Base-by-base conservation (phyloP, 176 grass and related monocot species). In the Hsuehochloa calcarea region DNA sequence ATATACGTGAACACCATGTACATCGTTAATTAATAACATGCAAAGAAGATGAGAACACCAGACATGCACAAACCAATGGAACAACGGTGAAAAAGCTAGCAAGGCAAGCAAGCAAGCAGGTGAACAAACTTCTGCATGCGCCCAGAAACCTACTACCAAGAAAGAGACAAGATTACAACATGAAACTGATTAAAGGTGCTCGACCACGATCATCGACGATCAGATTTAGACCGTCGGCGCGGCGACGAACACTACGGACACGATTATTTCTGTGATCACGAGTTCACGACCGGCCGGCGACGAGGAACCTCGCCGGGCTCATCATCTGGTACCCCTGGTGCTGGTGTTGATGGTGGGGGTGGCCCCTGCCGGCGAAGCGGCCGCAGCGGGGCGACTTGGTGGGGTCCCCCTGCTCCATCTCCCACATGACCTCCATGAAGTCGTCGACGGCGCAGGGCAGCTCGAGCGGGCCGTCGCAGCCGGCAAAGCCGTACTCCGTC, bases 401-500 rank as follows among this genome's bases (percentile, higher is more conserved):
- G 62, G 80, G 82, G 44, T 68, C 56, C 0, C 6, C 68, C 29
- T 86, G 87, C 89, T 94, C 94, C 72, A 97, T 90, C 83, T 97
- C 85, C 88, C 82, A 82, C 83, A 97, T 60, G 27, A 93, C 90
- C 39, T 78, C 83, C 19, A 79, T 85, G 86, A 97, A 97, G 81
- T 86, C 77, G 75, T 89, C 85, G 39, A 94, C 92, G 72, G 76
- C 62, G 62, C 92, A 94, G 5, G 92, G 94, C 26, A 97, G 92
- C 88, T 90, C 83, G 70, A 97, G 85, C 3, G 92, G 94, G 10
- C 92, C 94, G 12, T 78, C 67, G 80, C 27, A 84, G 13, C 87
- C 74, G 16, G 91, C 70, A 76, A 88, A 91, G 60, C 91, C 94
- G 70, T 93, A 92, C 77, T 79, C 94, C 11, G 60, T 83, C 78